Evolutionary conservation across 257 asterid genomes (phyloP).

Genomic region (Lavandula angustifolia): DNA sequence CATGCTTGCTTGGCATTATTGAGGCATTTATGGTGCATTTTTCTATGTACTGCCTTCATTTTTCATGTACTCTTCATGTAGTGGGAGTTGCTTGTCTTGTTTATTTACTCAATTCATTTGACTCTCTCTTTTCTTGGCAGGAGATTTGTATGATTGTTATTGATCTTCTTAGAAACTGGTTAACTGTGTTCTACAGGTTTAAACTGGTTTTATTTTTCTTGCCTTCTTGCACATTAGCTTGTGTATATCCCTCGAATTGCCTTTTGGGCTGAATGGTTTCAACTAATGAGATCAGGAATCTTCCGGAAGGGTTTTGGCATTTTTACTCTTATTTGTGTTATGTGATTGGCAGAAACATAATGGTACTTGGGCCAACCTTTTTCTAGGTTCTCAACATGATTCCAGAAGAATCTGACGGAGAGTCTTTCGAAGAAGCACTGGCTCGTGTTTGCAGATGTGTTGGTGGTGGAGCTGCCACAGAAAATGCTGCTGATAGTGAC

Average conservation of each 20-base stretch:
- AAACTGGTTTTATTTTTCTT: slow-evolving; percentile 3
- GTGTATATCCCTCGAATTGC: slow-evolving; percentile 24
- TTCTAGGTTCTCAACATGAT: slow-evolving; percentile 73
- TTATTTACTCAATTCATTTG: background rate
- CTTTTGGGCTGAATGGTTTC: slow-evolving; percentile 20
- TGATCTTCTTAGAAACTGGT: background rate
- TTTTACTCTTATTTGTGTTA: slow-evolving; percentile 27
- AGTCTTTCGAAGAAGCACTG: slow-evolving; percentile 87
- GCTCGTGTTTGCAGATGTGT: slow-evolving; percentile 74
- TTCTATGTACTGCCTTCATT: background rate
- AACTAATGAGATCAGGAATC: slow-evolving; percentile 21
- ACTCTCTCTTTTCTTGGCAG: background rate
- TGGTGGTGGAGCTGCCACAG: slow-evolving; percentile 87
- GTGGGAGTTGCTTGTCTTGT: background rate
- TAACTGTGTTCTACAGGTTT: slow-evolving; percentile 16
- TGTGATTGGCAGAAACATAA: slow-evolving; percentile 9
- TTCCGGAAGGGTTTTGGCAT: slow-evolving; percentile 24
- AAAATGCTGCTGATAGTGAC: slow-evolving; percentile 97
- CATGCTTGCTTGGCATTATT: slow-evolving; percentile 26
- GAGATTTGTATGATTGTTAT: background rate
- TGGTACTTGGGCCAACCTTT: slow-evolving; percentile 21
- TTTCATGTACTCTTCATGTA: background rate
- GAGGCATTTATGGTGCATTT: background rate
- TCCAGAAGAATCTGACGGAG: slow-evolving; percentile 89
- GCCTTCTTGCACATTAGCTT: slow-evolving; percentile 21